Evolutionary conservation across 73 alveolate genomes (phyloP), one percentile per base, ranked within the genome.

Genomic region (Tetrahymena malaccensis): DNA sequence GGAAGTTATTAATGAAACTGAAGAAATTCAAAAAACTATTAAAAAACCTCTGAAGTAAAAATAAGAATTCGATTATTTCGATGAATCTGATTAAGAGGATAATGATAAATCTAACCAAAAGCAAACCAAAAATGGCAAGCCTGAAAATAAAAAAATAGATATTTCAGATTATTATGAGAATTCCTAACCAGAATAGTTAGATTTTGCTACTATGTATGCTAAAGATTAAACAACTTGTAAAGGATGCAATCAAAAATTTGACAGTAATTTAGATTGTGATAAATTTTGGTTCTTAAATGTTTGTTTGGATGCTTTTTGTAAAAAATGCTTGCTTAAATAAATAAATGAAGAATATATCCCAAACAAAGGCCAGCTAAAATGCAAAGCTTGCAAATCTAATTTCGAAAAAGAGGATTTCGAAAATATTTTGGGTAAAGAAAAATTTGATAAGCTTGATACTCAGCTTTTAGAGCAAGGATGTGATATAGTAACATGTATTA

Each of bases 371-470:
- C 37, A 19, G 22, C 17, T 70, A 10, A 70, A 70, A 31, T 70
- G 89, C 22, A 22, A 70, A 70, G 43, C 25, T 17, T 70, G 89
- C 17, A 70, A n/a, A 27, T 27, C 89, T 3, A 22, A 70, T 15
- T 25, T 70, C 22, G 89, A 70, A 70, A 70, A 31, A n/a, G 89
- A 70, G 34, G 89, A 70, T 70, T 70, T 70, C 37, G 89, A 27
- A 27, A 70, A 31, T 70, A 43, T 95, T 27, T 43, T 95, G 34
- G 97, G 97, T 10, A 93, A 43, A 50, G 95, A 89, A 95, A 95
- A 89, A 58, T 57, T 31, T 10, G 97, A 95, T 10, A 35, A 89
- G 35, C 93, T 85, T 11, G 50, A 43, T 40, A 44, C 33, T 7
- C 34, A 43, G 34, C 44, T 95, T 35, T 19, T 95, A 35, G 94